Base-by-base conservation (phyloP, 371 early-diverging fungal species). In the Circinella umbellata region DNA sequence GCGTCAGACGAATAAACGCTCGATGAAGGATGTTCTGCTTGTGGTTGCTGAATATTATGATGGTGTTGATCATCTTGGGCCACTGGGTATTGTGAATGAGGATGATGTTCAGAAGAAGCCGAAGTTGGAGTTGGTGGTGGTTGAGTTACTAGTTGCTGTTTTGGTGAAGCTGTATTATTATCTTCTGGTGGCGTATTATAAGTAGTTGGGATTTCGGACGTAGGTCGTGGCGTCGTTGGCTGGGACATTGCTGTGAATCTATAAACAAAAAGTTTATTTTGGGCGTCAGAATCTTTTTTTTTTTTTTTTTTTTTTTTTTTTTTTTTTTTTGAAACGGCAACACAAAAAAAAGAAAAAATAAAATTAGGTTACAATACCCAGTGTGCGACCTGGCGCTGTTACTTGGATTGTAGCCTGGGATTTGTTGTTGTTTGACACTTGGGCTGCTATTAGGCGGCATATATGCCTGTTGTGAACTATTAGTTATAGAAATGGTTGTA, bases 211-310 rank as follows among this genome's bases (percentile, higher is more conserved):
- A 39, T 18, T 14, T 14, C 46, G 34, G 61, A 54, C 17, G 61
- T 61, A 14, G 73, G 73, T 46, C 66, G 59, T 39, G 74, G 74
- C 27, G 74, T 74, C 7, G 74, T 67, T 53, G 74, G 74, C 62
- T 74, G 74, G 42, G 74, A 74, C 73, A 72, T 72, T 53, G 91
- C 18, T 38, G 27, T 57, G 35, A 57, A 57, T 11, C 57, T 57
- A n/a, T n/a, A 17, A 51, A 17, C 4, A 17, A 51, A 51, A n/a
- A 17, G 18, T 34, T 17, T 18, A 57, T 57, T 18, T 57, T 57
- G 20, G 57, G 57, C 57, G 57, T 57, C 57, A 57, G 64, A 51
- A 51, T 51, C 27, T 27, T 27, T 27, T 27, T 27, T 27, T 27
- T 27, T 27, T 27, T 27, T 27, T 27, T 27, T 27, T 27, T 27